Base-by-base conservation (phyloP, 371 early-diverging fungal species). In the Mucor saturninus region DNA sequence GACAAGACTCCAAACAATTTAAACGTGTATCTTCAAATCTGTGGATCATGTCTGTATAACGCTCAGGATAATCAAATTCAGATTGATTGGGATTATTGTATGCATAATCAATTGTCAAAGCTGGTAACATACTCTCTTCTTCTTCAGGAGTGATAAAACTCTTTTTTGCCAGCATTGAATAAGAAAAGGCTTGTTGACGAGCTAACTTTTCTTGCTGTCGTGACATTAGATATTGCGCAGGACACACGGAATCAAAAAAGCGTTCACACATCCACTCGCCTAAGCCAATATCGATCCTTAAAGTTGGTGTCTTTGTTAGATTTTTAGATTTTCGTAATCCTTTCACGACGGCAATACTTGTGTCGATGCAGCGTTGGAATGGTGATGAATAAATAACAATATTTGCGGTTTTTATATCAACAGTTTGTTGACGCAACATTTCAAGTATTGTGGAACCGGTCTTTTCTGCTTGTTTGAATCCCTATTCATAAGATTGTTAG, bases 281-380 rank as follows among this genome's bases (percentile, higher is more conserved):
- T 31, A 78, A 38, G 1, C 78, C 78, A 1, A 77, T 56, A 37
- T 81, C 78, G 5, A 81, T 31, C 14, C 78, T 69, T 9, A 62
- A 14, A 10, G 55, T 45, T n/a, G 67, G 62, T 45, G 53, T 50
- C 21, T 53, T 28, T 9, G 29, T 50, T 9, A 28, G 31, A 10
- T 9, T 29, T n/a, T 57, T 54, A 15, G 38, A 11, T 37, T 61
- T 62, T 28, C 53, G 21, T 32, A 75, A 40, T 0, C 74, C 76
- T 37, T 58, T 68, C 11, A 73, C 62, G 30, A 81, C 59, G 1
- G 72, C 78, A 39, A 76, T 58, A 3, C 73, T 60, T 5, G 81
- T 81, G 31, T 81, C 81, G 21, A 81, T 67, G 31, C 81, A 81
- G 38, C 81, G 74, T 39, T 74, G 81, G 43, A 81, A 81, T 35